Conservation (phyloP, 306 rosid genomes). For the Ochetophila trinervis region DNA sequence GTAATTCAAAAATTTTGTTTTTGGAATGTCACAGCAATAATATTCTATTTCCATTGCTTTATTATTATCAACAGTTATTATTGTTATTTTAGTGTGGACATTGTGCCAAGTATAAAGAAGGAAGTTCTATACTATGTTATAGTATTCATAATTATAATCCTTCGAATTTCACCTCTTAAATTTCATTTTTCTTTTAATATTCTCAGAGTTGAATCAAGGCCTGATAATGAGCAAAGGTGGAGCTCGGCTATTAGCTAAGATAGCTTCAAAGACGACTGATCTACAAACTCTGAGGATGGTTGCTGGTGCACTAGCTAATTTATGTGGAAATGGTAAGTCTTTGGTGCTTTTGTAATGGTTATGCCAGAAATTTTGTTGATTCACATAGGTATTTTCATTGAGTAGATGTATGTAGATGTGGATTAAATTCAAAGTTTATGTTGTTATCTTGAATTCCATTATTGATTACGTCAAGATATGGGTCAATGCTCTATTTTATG, state of each 20-base stretch:
- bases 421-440: neutral
- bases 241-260: conserved; percentile 46
- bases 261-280: conserved; percentile 50
- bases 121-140: neutral
- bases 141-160: neutral
- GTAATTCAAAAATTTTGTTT: too few species aligned
- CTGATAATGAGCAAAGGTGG: conserved; percentile 63
- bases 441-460: neutral
- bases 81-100: too few species aligned
- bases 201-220: conserved; percentile 54
- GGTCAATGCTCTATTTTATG: neutral
- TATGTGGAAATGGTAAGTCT: conserved; percentile 68
- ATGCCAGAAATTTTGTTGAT: neutral
- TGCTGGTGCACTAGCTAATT: conserved; percentile 76
- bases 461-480: neutral
- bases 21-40: too few species aligned
- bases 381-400: neutral
- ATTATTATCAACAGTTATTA: too few species aligned
- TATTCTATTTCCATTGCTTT: too few species aligned
- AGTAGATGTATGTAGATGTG: neutral
- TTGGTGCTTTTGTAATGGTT: neutral
- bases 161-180: neutral
- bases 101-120: too few species aligned
- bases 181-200: conserved; percentile 13
- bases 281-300: conserved; percentile 69